phyloP scores from a whole-genome alignment of 345 rosid species.

The Conringia planisiliqua region DNA sequence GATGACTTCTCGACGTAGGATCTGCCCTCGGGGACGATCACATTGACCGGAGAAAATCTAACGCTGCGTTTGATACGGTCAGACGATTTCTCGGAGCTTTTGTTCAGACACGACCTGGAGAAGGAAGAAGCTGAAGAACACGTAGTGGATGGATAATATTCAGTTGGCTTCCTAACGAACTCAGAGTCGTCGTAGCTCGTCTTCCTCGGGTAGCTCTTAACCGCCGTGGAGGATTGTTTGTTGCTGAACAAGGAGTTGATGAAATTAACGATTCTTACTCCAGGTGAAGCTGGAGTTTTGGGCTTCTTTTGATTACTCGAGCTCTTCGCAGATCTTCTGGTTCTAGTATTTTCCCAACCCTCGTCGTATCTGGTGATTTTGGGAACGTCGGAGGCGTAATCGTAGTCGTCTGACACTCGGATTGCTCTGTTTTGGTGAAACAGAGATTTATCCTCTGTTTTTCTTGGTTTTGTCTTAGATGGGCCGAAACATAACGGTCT shows the following conservation, averaged over 20 bases:
- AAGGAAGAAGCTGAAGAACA: constrained; percentile 86
- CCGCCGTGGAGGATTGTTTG: constrained; percentile 32
- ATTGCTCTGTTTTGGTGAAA: constrained; percentile 41
- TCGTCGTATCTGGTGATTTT: constrained; percentile 40
- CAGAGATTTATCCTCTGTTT: constrained; percentile 39
- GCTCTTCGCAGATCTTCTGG: constrained; percentile 54
- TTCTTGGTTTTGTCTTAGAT: constrained; percentile 34
- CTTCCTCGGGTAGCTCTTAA: constrained; percentile 41
- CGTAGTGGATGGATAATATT: constrained; percentile 45
- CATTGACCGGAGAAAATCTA: constrained; percentile 64
- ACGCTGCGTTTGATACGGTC: constrained; percentile 64
- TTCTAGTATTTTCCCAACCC: constrained; percentile 42
- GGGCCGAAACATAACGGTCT: constrained; percentile 40
- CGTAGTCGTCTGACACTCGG: constrained; percentile 17
- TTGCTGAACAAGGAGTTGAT: constrained; percentile 64
- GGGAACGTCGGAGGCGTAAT: constrained; percentile 35
- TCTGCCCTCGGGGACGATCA: constrained; percentile 36
- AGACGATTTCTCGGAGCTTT: constrained; percentile 50
- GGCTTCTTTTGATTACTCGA: constrained; percentile 57
- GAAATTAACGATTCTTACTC: constrained; percentile 61
- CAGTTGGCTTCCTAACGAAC: constrained; percentile 16
- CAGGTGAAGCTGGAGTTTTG: constrained; percentile 88
- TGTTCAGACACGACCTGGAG: constrained; percentile 79
- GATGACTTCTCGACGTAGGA: neutral
- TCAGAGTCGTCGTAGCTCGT: constrained; percentile 29